Conservation (phyloP, 208 protist species). For the Crithidia thermophila region DNA sequence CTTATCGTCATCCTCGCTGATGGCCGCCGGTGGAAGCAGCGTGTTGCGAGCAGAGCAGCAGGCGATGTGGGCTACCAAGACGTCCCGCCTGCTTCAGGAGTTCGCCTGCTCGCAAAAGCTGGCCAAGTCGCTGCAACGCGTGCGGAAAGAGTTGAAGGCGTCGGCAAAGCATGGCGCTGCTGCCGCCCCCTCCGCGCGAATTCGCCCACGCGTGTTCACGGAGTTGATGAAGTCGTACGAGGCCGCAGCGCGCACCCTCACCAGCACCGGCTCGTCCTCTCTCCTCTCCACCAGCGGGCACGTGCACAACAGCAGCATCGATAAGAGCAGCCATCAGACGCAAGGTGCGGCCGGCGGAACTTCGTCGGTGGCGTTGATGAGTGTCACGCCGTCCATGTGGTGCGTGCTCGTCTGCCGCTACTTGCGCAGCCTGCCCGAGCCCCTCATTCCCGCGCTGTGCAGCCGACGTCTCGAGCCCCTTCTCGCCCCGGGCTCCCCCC, state of each 20-base stretch:
- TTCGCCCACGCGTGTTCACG: slow-evolving; percentile 21
- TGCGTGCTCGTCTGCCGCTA: slow-evolving; percentile 35
- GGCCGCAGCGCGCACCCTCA: background rate
- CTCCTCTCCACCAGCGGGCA: background rate
- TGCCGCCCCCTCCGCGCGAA: background rate
- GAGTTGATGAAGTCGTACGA: slow-evolving; percentile 17
- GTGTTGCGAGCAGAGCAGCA: slow-evolving; percentile 13
- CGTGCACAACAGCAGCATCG: too few relatives aligned
- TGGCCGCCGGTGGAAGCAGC: too few relatives aligned
- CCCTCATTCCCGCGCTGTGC: slow-evolving; percentile 45
- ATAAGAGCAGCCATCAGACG: too few relatives aligned
- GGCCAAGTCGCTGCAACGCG: slow-evolving; percentile 13
- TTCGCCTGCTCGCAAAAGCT: slow-evolving; percentile 10
- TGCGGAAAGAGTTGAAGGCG: background rate
- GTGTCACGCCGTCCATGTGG: slow-evolving; percentile 26
- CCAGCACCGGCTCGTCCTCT: background rate
- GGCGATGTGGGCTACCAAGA: slow-evolving; percentile 9
- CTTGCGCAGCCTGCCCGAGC: slow-evolving; percentile 43
- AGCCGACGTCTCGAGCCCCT: slow-evolving; percentile 49
- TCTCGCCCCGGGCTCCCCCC: background rate
- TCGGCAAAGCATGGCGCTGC: background rate
- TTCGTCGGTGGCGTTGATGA: too few relatives aligned
- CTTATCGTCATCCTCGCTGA: background rate
- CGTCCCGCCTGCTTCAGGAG: slow-evolving; percentile 12
- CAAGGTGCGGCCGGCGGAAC: too few relatives aligned